Percentiles rank a stretch among this genome's conserved stretches.
phyloP scores from a whole-genome alignment of 179 eudicot species.

The Nepenthes alata region DNA sequence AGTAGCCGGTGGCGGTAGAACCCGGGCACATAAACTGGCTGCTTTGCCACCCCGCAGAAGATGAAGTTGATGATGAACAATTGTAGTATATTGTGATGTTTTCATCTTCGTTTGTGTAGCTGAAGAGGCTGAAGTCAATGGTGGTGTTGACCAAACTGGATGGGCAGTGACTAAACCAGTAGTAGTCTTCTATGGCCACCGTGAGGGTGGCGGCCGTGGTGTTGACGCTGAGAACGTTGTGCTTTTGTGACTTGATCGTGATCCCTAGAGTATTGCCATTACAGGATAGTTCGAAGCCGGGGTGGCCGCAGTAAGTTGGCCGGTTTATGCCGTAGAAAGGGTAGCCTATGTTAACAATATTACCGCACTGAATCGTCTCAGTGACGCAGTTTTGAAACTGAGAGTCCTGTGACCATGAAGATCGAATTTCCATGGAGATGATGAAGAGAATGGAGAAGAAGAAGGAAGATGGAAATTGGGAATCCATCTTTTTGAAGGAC shows the following conservation, averaged over 20 bases:
- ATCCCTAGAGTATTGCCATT: not conserved
- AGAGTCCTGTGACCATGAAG: not conserved
- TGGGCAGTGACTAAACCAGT: not conserved
- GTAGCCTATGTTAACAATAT: slow-evolving; percentile 14
- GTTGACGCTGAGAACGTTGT: slow-evolving; percentile 1
- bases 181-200: not conserved
- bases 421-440: not conserved
- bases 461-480: not conserved
- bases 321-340: slow-evolving; percentile 38
- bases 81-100: slow-evolving; percentile 21
- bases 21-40: not conserved
- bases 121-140: slow-evolving; percentile 4
- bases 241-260: not conserved
- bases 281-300: slow-evolving; percentile 28
- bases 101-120: slow-evolving; percentile 1
- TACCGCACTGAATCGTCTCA: slow-evolving; percentile 7
- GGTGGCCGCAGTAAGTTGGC: slow-evolving; percentile 37
- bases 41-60: not conserved
- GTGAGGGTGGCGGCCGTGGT: not conserved
- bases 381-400: not conserved
- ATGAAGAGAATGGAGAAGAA: not conserved
- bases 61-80: slow-evolving; percentile 4
- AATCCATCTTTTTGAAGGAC: not conserved
- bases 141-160: not conserved
- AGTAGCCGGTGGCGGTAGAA: not conserved